Conservation (phyloP, 176 grass and related monocot species). For the Urochloa ruziziensis region DNA sequence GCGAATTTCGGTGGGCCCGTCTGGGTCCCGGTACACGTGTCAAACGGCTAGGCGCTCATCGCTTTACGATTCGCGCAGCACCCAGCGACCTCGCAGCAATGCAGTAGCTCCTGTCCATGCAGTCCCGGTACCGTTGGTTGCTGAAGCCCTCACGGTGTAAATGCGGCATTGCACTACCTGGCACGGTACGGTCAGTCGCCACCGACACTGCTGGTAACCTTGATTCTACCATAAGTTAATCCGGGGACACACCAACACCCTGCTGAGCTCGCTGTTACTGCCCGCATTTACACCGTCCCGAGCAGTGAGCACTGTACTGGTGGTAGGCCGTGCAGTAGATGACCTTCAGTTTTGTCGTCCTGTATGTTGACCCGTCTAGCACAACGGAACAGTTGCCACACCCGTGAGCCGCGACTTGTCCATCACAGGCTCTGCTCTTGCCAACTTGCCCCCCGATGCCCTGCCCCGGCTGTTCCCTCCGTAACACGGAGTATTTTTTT, state of each 20-base stretch:
- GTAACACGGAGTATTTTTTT: not conserved
- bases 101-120: not conserved
- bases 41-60: not conserved
- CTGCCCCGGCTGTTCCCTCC: not conserved
- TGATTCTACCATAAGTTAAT: slow-evolving; percentile 11
- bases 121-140: not conserved
- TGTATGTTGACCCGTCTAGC: not conserved
- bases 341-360: not conserved
- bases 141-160: not conserved
- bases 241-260: not conserved
- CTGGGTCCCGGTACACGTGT: not conserved
- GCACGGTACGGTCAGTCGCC: not conserved
- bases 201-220: slow-evolving; percentile 24
- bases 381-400: slow-evolving; percentile 26
- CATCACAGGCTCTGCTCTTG: slow-evolving; percentile 1
- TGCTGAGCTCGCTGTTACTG: not conserved
- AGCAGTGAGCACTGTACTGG: not conserved
- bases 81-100: too few species aligned
- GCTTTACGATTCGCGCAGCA: slow-evolving; percentile 31
- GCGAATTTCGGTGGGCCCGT: slow-evolving; percentile 22
- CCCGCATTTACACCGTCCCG: slow-evolving; percentile 16
- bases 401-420: not conserved
- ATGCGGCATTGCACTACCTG: not conserved
- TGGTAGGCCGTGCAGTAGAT: not conserved
- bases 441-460: not conserved